Conservation (phyloP, 345 rosid genomes). For the Geranium rotundifolium region DNA sequence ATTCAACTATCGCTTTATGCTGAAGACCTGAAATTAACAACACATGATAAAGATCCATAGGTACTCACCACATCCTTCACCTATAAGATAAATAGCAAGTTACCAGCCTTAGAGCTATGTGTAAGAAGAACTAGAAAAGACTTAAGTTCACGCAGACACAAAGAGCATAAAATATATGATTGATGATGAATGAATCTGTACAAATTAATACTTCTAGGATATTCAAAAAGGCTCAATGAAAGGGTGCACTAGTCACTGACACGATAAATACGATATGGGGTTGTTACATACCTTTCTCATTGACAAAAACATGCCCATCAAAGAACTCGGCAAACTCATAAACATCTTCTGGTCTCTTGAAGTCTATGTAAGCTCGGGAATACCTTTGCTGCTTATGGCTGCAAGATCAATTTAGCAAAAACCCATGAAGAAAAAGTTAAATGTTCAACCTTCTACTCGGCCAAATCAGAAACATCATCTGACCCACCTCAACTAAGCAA, state of each 20-base stretch:
- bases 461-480: too few species aligned
- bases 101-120: neutral
- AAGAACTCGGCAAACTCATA: conserved; percentile 57
- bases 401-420: conserved; percentile 5
- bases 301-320: conserved; percentile 60
- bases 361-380: conserved; percentile 51
- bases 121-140: too few species aligned
- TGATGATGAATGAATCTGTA: too few species aligned
- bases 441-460: neutral
- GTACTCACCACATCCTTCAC: neutral
- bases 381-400: conserved; percentile 44
- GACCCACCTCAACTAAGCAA: too few species aligned
- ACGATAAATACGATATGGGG: neutral
- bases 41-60: neutral
- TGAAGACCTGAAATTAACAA: conserved; percentile 36
- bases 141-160: neutral
- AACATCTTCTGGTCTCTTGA: conserved; percentile 55
- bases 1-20: conserved; percentile 55
- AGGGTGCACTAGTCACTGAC: neutral
- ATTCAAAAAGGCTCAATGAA: neutral
- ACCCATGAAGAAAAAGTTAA: neutral
- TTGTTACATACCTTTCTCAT: conserved; percentile 50
- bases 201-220: neutral
- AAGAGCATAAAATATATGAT: neutral
- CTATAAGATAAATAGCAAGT: neutral